Evolutionary conservation across 805 yeast species (phyloP), one percentile per base, ranked within the genome.

Genomic region (Yueomyces sp.): DNA sequence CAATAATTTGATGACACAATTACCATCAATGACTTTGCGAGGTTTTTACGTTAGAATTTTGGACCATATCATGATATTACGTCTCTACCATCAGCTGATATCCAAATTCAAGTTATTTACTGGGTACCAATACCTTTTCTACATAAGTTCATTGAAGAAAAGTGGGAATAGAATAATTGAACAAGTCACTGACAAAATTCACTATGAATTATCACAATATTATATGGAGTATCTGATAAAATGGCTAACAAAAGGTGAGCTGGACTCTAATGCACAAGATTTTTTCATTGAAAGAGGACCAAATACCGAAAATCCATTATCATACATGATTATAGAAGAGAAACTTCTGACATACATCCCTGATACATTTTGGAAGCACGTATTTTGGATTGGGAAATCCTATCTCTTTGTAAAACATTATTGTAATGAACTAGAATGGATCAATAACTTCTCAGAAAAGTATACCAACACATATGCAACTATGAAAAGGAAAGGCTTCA

Each of bases 211-310:
- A 3, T 60, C 73, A 0, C 63, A 63, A 4, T 85, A 94, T 1
- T 85, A 85, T 56, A 70, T 69, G 44, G 76, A 73, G 37, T 67
- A 77, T 31, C 51, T 84, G 4, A 67, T 69, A 37, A 67, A 68
- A 38, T 90, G 96, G 96, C 56, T 86, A 2, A 57, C 75, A 0
- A 62, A 70, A 38, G 96, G 96, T 1, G 76, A 73, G 42, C 55
- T 86, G 12, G 61, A 67, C 3, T 77, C 74, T 44, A 68, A 65
- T 1, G 64, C 63, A 45, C 70, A 69, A 12, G 90, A 81, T 49
- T 86, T 86, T 53, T 88, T 85, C 52, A 74, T 73, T 26, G 47
- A 45, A 8, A 40, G 45, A 12, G 28, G 49, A 31, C 8, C 52
- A 51, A 38, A 36, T 40, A n/a, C 6, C 11, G 33, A 47, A 4